Conservation (phyloP, 768 basidiomycete genomes). For the Russula abietina region DNA sequence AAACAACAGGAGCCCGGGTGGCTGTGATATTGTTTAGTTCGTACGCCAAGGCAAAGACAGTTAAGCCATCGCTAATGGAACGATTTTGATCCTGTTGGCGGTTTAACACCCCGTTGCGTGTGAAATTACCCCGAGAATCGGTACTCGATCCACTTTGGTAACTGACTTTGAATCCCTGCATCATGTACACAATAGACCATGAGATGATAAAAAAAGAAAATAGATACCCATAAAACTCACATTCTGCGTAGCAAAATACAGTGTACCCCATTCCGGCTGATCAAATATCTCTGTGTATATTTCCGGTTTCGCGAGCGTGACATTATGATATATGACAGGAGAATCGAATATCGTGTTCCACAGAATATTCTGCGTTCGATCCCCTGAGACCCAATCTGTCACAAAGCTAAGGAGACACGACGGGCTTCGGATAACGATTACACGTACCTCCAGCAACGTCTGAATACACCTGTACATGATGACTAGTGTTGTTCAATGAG, state of each 20-base stretch:
- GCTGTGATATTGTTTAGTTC: too few relatives aligned
- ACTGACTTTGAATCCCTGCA: slow-evolving; percentile 22
- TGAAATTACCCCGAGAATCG: too few relatives aligned
- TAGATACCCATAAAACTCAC: slow-evolving; percentile 10
- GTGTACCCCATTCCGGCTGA: slow-evolving; percentile 24
- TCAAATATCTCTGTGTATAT: slow-evolving; percentile 16
- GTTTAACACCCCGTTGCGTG: too few relatives aligned
- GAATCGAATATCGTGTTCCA: slow-evolving; percentile 8
- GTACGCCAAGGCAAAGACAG: too few relatives aligned
- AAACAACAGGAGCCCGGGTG: too few relatives aligned
- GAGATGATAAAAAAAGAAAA: background rate
- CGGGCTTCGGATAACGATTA: background rate
- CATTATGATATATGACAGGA: slow-evolving; percentile 18
- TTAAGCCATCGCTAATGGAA: too few relatives aligned
- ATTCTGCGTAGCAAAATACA: slow-evolving; percentile 19
- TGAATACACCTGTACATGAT: slow-evolving; percentile 35
- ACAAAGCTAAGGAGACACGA: background rate
- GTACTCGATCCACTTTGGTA: too few relatives aligned
- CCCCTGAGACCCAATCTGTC: slow-evolving; percentile 27
- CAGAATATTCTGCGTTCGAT: slow-evolving; percentile 3
- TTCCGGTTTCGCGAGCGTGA: slow-evolving; percentile 4
- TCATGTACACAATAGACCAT: too few relatives aligned
- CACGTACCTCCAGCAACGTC: slow-evolving; percentile 37
- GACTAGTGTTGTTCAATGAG: slow-evolving; percentile 31
- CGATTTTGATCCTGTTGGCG: too few relatives aligned